Percentiles rank a stretch among this genome's conserved stretches.
Evolutionary conservation across 2,329 filamentous ascomycete species (phyloP).

Genomic region (Rosellinia necatrix): DNA sequence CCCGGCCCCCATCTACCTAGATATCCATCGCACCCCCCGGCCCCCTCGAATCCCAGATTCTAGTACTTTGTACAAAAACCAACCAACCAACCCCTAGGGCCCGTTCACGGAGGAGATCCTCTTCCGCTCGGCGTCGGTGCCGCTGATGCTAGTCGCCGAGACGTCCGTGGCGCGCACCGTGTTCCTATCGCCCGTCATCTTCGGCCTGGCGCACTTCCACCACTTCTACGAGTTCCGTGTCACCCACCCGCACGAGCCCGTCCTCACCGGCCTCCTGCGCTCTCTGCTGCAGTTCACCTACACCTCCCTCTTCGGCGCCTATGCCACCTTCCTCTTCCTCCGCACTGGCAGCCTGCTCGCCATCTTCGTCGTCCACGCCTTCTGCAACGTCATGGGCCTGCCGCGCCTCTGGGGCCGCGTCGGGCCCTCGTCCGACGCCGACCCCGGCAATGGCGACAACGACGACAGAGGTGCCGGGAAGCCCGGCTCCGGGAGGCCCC

Average conservation of each 20-base stretch:
- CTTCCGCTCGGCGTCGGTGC: conserved; percentile 85
- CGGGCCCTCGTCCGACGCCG: conserved; percentile 48
- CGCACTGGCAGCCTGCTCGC: conserved; percentile 81
- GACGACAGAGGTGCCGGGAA: conserved; percentile 14
- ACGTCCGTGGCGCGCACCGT: conserved; percentile 64
- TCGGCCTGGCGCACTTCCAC: conserved; percentile 91
- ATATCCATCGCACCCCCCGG: background rate
- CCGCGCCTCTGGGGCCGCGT: conserved; percentile 85
- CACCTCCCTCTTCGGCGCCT: conserved; percentile 92
- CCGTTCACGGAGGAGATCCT: conserved; percentile 92
- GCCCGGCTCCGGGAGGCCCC: conserved; percentile 34
- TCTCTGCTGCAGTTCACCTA: conserved; percentile 85
- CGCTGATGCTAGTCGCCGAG: conserved; percentile 76
- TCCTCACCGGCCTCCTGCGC: conserved; percentile 66
- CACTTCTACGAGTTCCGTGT: conserved; percentile 95
- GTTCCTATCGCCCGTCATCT: conserved; percentile 84
- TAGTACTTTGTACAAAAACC: background rate
- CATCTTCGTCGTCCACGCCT: conserved; percentile 77
- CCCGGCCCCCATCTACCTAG: background rate
- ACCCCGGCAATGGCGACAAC: conserved; percentile 31
- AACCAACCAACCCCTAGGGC: conserved; percentile 54
- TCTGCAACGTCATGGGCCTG: conserved; percentile 92
- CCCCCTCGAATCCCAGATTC: background rate
- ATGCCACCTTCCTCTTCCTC: conserved; percentile 86
- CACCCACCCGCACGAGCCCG: conserved; percentile 72